Base-by-base conservation (phyloP, 768 basidiomycete species). In the Mycena latifolia region DNA sequence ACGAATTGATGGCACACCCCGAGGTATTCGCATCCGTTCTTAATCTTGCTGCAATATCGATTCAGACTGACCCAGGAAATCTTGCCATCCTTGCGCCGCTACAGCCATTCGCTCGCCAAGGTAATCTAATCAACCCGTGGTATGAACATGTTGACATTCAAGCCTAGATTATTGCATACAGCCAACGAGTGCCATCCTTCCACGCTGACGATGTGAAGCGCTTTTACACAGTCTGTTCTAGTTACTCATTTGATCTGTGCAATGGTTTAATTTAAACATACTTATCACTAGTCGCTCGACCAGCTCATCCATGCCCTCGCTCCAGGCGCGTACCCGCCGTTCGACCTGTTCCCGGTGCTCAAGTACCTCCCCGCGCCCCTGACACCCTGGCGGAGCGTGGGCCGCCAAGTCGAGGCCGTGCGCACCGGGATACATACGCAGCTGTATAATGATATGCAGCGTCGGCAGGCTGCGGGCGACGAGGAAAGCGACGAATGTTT, bases 401-500 rank as follows among this genome's bases (percentile, higher is more conserved):
- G 28, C 50, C 50, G 27, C n/a, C 27, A 22, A 8, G 28, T 59
- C 27, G 35, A 22, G 20, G 15, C 47, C 24, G 58, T 51, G 18
- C 58, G 58, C 20, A 50, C 47, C 1, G 48, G 18, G 4, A 27
- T 59, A 6, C 48, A 59, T 20, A 59, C 47, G 20, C 24, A 33
- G 9, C 3, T 59, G 47, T 59, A 27, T 20, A 27, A 59, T 3
- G 20, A 17, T 6, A 6, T 51, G 47, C 48, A 24, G 24, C 37
- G 47, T 17, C 47, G 46, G 6, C 58, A 52, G 48, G 41, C 33
- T n/a, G 27, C 48, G 18, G 58, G 47, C 27, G 58, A 59, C 47
- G 58, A 50, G 37, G 58, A 59, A 27, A 59, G 58, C 37, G n/a
- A 20, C 10, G 58, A 50, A 22, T 59, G 58, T 15, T 39, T 48